Percentiles rank a stretch among this genome's conserved stretches.
Evolutionary conservation across 1,284 basidiomycete species (phyloP).

Genomic region (Rhodotorula sp.): DNA sequence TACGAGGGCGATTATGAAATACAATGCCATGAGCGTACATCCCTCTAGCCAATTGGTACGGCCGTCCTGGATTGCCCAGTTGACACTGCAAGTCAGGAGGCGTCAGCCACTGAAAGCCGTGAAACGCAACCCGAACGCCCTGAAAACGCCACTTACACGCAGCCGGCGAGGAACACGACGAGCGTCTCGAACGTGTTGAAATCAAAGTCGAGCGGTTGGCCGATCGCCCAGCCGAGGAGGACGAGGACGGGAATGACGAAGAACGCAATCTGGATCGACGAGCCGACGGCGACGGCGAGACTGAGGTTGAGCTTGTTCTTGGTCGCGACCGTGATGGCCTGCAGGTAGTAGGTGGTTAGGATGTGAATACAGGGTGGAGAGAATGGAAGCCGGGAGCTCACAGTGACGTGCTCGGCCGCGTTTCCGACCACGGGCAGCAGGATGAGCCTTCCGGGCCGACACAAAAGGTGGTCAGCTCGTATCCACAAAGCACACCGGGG

Average conservation of each 20-base stretch:
- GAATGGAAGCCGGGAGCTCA: not conserved
- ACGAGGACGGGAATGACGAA: conserved; percentile 72
- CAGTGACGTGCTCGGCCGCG: conserved; percentile 79
- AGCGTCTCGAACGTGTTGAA: conserved; percentile 52
- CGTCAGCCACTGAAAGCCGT: not conserved
- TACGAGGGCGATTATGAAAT: not conserved
- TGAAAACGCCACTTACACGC: conserved; percentile 64
- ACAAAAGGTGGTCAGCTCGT: no score
- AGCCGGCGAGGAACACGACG: conserved; percentile 59
- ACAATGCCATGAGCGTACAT: conserved; percentile 1
- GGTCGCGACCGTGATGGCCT: conserved; percentile 79
- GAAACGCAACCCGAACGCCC: conserved; percentile 56
- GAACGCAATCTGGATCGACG: conserved; percentile 54
- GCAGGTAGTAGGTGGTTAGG: not conserved
- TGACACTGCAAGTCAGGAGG: not conserved
- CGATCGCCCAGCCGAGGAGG: conserved; percentile 54
- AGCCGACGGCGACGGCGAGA: conserved; percentile 24
- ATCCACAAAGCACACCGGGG: not conserved
- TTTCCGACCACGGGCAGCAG: conserved; percentile 67
- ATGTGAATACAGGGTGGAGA: not conserved
- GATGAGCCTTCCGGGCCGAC: conserved; percentile 56
- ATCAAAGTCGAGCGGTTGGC: conserved; percentile 53
- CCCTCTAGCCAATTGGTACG: conserved; percentile 26
- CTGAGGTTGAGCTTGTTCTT: conserved; percentile 63
- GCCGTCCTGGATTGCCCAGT: conserved; percentile 17